A percentile compares a stretch with the other conserved stretches of the same genome.
phyloP scores from a whole-genome alignment of 371 early-diverging fungal genomes.

The Chytridiales sp. region DNA sequence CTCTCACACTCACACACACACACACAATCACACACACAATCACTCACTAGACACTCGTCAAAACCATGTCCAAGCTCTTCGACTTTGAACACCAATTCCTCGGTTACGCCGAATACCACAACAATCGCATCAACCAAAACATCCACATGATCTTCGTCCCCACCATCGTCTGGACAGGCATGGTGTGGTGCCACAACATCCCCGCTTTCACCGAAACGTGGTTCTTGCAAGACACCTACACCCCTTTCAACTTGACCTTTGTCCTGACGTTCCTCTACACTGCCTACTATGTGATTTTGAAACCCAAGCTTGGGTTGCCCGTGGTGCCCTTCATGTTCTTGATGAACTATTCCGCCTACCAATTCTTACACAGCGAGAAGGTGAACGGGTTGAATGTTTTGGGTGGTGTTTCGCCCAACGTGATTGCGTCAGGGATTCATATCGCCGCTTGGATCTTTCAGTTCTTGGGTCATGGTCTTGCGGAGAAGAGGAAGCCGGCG shows the following conservation, averaged over 20 bases:
- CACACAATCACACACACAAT: too few species aligned
- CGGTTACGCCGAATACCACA: constrained; percentile 49
- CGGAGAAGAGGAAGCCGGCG: constrained; percentile 87
- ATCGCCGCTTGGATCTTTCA: constrained; percentile 82
- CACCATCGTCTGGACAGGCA: constrained; percentile 74
- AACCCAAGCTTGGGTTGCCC: constrained; percentile 67
- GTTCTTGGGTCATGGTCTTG: constrained; percentile 81
- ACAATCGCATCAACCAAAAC: constrained; percentile 65
- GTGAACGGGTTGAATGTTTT: constrained; percentile 14
- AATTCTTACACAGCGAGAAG: constrained; percentile 21
- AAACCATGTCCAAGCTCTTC: constrained; percentile 58
- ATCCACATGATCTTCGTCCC: constrained; percentile 93
- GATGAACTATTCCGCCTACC: constrained; percentile 25
- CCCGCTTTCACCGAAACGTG: constrained; percentile 19
- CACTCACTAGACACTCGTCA: too few species aligned
- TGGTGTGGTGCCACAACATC: constrained; percentile 14
- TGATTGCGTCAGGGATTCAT: constrained; percentile 52
- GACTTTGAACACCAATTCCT: constrained; percentile 49
- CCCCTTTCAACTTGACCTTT: constrained; percentile 56
- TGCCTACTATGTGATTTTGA: constrained; percentile 76
- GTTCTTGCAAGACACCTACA: constrained; percentile 19
- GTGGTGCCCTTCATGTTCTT: constrained; percentile 14
- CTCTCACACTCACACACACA: too few species aligned
- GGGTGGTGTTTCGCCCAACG: not conserved
- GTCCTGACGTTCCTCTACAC: constrained; percentile 56